Base-by-base conservation (phyloP, 371 early-diverging fungal species). In the Mortierella sp. region DNA sequence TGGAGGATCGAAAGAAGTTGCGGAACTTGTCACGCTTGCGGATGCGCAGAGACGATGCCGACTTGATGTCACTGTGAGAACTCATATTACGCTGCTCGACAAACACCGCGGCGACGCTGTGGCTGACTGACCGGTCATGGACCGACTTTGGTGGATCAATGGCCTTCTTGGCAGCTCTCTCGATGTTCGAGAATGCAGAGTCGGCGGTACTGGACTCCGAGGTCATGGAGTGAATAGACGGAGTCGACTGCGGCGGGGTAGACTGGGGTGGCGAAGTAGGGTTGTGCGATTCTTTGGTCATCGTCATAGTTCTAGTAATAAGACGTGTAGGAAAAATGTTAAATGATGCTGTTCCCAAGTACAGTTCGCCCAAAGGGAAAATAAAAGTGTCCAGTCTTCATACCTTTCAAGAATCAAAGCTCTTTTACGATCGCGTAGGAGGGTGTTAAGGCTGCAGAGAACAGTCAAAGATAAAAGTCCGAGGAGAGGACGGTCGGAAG, bases 21-120 rank as follows among this genome's bases (percentile, higher is more conserved):
- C 64, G 64, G 24, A 64, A 22, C 24, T n/a, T 64, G 64, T 64
- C 64, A 19, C 64, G 63, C 63, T 10, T 64, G 39, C 64, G 39
- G 41, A 40, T 4, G 39, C 39, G 39, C 10, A 41, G 64, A 40
- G 41, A 22, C 64, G 64, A 64, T 39, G 41, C n/a, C 41, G 64
- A 64, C 22, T 41, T 64, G 41, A 22, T 14, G 1, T 64, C 64
- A 43, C 41, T 43, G 41, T 41, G 41, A n/a, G 64, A 24, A 24
- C 64, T 64, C 64, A 64, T 8, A 37, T 41, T 41, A 43, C 9
- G 2, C n/a, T 41, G 43, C 8, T 64, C 41, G 41, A 24, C 11
- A 22, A 24, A 64, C n/a, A 64, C n/a, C 0, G 41, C 41, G 39
- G 41, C 41, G 64, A 24, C 34, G 1, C 41, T 43, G 22, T 64